Conservation (phyloP, 164 flowering plant species). For the Piper longum region DNA sequence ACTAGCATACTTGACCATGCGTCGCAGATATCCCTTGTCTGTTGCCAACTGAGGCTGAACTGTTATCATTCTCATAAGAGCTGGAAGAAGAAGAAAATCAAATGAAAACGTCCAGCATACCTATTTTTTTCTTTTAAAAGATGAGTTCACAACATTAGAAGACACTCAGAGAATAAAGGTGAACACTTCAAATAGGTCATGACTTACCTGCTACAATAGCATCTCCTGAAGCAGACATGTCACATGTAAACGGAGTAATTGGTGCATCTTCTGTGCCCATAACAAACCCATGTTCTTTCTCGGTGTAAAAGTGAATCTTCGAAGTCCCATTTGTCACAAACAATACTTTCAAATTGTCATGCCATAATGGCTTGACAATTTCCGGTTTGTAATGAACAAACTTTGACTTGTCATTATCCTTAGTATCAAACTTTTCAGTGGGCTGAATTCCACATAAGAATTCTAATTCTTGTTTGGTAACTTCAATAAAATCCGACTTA, state of each 20-base stretch:
- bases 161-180: not conserved
- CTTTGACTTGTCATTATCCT: constrained; percentile 45
- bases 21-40: constrained; percentile 58
- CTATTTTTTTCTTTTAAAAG: not conserved
- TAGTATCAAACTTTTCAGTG: constrained; percentile 57
- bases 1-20: constrained; percentile 53
- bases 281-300: constrained; percentile 45
- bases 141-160: no score
- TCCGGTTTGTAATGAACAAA: constrained; percentile 63
- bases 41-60: constrained; percentile 58
- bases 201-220: constrained; percentile 80
- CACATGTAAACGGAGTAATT: constrained; percentile 66
- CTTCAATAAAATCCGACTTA: constrained; percentile 70
- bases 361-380: constrained; percentile 61
- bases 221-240: constrained; percentile 92
- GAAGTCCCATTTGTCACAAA: constrained; percentile 97
- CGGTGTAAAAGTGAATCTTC: constrained; percentile 80
- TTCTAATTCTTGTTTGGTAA: constrained; percentile 61
- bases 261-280: constrained; percentile 76
- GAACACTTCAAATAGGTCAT: not conserved
- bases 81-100: constrained; percentile 22
- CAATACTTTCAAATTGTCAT: constrained; percentile 71
- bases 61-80: constrained; percentile 61
- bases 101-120: no score
- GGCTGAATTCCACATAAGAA: constrained; percentile 37